Percentiles rank a stretch among this genome's conserved stretches.
Evolutionary conservation across 305 asterid species (phyloP).

Genomic region (Stenogyne calaminthoides): DNA sequence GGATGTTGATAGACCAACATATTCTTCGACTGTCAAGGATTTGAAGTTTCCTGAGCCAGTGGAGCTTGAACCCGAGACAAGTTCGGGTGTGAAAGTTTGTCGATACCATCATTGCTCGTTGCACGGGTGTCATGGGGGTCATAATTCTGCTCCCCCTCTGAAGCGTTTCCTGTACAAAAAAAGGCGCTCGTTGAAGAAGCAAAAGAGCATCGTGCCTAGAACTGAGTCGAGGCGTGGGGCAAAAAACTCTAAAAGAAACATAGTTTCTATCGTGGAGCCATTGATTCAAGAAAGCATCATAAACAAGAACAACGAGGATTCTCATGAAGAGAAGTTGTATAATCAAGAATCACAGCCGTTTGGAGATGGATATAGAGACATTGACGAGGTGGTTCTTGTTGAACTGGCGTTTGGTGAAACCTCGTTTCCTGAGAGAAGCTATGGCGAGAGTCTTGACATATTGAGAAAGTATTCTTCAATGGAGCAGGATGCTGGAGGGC

Average conservation of each 20-base stretch:
- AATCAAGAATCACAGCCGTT: constrained; percentile 16
- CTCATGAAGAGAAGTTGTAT: constrained; percentile 8
- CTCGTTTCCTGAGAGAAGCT: constrained; percentile 52
- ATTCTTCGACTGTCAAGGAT: constrained; percentile 74
- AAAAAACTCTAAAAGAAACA: constrained; percentile 33
- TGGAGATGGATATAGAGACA: constrained; percentile 22
- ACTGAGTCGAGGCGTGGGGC: constrained; percentile 25
- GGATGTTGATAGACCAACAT: constrained; percentile 67
- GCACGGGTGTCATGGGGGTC: constrained; percentile 54
- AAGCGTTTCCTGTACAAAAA: constrained; percentile 49
- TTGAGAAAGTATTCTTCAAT: constrained; percentile 29
- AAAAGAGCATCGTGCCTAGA: constrained; percentile 35
- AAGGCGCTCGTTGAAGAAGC: constrained; percentile 48
- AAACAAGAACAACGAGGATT: constrained; percentile 10
- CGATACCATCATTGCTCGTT: constrained; percentile 92
- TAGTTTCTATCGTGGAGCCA: constrained; percentile 27
- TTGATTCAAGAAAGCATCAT: constrained; percentile 27
- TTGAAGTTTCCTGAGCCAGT: constrained; percentile 53
- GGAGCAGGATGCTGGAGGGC: constrained; percentile 30
- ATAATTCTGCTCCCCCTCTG: constrained; percentile 38
- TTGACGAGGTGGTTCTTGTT: constrained; percentile 28
- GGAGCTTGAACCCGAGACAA: constrained; percentile 46
- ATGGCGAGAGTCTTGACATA: constrained; percentile 37
- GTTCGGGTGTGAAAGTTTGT: constrained; percentile 53
- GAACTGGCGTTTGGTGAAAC: constrained; percentile 50